A percentile compares a stretch with the other conserved stretches of the same genome.
phyloP scores from a whole-genome alignment of 257 asterid species.

The Striga asiatica region DNA sequence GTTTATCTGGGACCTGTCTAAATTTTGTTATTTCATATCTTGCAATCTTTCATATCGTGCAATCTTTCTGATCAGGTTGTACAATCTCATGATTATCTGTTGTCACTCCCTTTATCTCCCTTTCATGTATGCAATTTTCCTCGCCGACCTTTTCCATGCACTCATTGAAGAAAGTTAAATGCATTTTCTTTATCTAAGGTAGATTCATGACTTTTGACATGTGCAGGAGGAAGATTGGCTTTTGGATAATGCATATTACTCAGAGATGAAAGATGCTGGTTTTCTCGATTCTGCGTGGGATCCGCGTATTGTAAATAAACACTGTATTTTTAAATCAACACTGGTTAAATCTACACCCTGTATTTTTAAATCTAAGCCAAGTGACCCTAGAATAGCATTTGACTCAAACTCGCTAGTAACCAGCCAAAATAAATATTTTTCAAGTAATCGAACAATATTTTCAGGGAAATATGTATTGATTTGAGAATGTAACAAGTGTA shows the following conservation, averaged over 20 bases:
- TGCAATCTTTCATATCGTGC: constrained; percentile 3
- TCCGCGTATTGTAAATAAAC: constrained; percentile 27
- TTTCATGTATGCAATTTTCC: constrained; percentile 47
- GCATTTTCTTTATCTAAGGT: background rate
- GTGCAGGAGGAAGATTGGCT: constrained; percentile 92
- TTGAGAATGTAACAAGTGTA: no score
- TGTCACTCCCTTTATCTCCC: constrained; percentile 76
- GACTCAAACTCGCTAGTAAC: no score
- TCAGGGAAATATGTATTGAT: no score
- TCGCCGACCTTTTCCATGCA: constrained; percentile 60
- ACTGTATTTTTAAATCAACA: no score
- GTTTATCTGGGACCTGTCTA: background rate
- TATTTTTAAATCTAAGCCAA: background rate
- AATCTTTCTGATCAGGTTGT: constrained; percentile 46
- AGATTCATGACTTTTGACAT: background rate
- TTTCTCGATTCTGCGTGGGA: constrained; percentile 77
- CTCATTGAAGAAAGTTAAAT: background rate
- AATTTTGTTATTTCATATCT: background rate
- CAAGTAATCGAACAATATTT: no score
- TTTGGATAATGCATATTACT: constrained; percentile 71
- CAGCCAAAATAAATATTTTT: no score
- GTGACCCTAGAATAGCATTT: no score
- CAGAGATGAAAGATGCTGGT: constrained; percentile 94
- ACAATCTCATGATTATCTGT: constrained; percentile 40
- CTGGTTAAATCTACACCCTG: constrained; percentile 19